Percentiles rank a stretch among this genome's conserved stretches.
phyloP scores from a whole-genome alignment of 768 basidiomycete species.

The Lepiota brunneoincarnata region DNA sequence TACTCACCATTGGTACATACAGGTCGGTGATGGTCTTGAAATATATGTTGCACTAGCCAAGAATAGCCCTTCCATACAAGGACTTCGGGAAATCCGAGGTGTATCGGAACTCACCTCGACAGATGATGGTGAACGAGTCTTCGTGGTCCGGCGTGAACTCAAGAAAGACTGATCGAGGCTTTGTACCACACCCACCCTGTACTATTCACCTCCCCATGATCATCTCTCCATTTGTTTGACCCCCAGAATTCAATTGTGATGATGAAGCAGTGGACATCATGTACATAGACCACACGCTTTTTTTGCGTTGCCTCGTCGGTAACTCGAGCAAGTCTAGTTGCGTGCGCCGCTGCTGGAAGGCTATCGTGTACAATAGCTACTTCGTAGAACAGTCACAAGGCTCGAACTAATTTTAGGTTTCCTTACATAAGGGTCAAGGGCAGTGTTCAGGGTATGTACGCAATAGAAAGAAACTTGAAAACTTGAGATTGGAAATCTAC shows the following conservation, averaged over 20 bases:
- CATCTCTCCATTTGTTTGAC: background rate
- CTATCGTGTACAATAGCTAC: too few species aligned
- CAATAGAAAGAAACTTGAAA: too few species aligned
- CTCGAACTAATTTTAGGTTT: too few species aligned
- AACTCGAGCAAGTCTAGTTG: too few species aligned
- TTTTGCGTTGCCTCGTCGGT: too few species aligned
- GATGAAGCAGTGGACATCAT: background rate
- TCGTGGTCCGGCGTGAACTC: conserved; percentile 72
- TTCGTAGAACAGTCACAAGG: too few species aligned
- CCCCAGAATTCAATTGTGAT: background rate
- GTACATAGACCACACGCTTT: too few species aligned
- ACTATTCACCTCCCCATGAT: conserved; percentile 15
- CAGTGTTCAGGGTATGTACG: too few species aligned
- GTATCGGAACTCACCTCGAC: conserved; percentile 62
- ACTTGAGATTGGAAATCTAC: too few species aligned
- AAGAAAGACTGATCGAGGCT: conserved; percentile 67
- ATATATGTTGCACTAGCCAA: conserved; percentile 83
- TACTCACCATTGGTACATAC: conserved; percentile 13
- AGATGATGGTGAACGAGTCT: conserved; percentile 70
- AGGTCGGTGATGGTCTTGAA: conserved; percentile 96
- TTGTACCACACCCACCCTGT: conserved; percentile 6
- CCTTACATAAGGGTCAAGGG: too few species aligned
- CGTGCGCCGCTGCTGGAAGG: too few species aligned
- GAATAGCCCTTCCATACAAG: conserved; percentile 54
- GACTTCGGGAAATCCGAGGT: conserved; percentile 51